Evolutionary conservation across 2,329 filamentous ascomycete species (phyloP).

Genomic region (Metarhizium brunneum): DNA sequence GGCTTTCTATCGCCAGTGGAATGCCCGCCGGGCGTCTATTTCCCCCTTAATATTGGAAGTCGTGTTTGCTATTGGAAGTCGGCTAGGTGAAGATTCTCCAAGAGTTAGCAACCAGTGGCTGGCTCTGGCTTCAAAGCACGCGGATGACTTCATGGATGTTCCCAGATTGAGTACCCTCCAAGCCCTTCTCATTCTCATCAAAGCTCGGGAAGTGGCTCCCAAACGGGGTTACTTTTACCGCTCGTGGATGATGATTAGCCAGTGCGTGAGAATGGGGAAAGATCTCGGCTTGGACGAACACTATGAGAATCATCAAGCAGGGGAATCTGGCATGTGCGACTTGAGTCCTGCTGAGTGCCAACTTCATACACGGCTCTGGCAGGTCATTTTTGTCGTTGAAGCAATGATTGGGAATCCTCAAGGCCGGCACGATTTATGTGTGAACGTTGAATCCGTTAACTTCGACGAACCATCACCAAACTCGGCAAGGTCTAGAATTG

Average conservation of each 20-base stretch:
- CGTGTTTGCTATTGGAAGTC: conserved; percentile 83
- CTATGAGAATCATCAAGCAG: conserved; percentile 65
- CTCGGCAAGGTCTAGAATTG: background rate
- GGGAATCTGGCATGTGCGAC: conserved; percentile 50
- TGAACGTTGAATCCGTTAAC: conserved; percentile 73
- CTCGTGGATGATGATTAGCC: conserved; percentile 93
- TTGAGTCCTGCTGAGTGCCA: conserved; percentile 68
- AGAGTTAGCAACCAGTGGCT: conserved; percentile 86
- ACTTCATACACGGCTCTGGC: conserved; percentile 82
- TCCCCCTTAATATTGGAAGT: conserved; percentile 85
- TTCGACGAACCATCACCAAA: conserved; percentile 35
- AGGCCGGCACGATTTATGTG: conserved; percentile 70
- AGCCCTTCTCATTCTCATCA: conserved; percentile 76
- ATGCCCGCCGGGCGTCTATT: conserved; percentile 66
- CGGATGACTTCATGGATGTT: conserved; percentile 87
- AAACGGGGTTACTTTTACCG: conserved; percentile 94
- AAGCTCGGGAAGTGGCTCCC: conserved; percentile 83
- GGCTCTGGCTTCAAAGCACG: conserved; percentile 77
- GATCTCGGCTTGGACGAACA: conserved; percentile 87
- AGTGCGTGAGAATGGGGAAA: conserved; percentile 86
- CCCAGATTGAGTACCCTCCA: conserved; percentile 87
- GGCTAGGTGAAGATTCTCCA: conserved; percentile 74
- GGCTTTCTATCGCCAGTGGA: conserved; percentile 84
- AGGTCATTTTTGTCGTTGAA: conserved; percentile 76
- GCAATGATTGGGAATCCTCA: conserved; percentile 90